Evolutionary conservation across 192 early-diverging fungal species (phyloP).

Genomic region (Haplosporangium gracile): DNA sequence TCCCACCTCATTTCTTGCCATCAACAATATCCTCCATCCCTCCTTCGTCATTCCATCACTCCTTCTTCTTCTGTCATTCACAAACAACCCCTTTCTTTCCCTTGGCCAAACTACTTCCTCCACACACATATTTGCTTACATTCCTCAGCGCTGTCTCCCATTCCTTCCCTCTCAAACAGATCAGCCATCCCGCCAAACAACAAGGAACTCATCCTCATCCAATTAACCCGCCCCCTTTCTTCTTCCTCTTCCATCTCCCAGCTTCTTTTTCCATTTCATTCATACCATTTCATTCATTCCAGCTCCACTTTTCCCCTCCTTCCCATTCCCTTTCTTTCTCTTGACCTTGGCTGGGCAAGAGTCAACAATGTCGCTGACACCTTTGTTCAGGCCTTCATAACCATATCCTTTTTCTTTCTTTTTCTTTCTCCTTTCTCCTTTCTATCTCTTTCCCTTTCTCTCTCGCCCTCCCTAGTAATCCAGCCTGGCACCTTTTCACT

Average conservation of each 20-base stretch:
- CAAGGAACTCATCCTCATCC: neutral
- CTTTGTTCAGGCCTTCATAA: neutral
- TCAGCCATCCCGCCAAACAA: constrained; percentile 3
- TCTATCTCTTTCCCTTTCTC: neutral
- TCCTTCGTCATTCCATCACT: neutral
- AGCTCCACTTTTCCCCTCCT: neutral
- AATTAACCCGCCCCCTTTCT: neutral
- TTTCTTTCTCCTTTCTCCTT: constrained; percentile 4
- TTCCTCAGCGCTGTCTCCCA: too few relatives aligned
- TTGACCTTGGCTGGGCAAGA: constrained; percentile 3
- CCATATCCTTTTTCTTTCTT: neutral
- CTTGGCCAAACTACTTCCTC: too few relatives aligned
- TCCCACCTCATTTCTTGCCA: neutral
- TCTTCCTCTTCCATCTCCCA: neutral
- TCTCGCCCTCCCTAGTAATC: neutral
- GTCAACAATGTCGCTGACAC: constrained; percentile 2
- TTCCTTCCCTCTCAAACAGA: neutral
- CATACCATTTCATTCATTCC: constrained; percentile 8
- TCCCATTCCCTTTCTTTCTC: neutral
- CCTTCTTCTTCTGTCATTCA: neutral
- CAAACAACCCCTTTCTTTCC: too few relatives aligned
- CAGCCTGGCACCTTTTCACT: neutral
- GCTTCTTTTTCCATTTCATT: neutral
- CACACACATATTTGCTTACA: too few relatives aligned
- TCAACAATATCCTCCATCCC: neutral